phyloP scores from a whole-genome alignment of 2,329 filamentous ascomycete species.

The Drechslerella stenobrocha region DNA sequence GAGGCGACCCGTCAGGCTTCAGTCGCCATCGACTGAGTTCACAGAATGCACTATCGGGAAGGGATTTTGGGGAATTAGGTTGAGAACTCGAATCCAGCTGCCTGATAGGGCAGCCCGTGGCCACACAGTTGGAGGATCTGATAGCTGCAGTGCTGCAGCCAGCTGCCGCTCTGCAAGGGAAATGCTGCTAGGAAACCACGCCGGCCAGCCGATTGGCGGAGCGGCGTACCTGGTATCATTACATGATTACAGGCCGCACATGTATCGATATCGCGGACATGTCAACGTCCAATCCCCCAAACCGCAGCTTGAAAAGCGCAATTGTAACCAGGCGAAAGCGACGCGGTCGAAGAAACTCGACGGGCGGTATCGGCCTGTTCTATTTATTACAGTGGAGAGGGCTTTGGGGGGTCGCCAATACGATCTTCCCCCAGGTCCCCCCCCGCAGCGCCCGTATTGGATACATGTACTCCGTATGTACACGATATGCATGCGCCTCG shows the following conservation, averaged over 20 bases:
- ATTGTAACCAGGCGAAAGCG: neutral
- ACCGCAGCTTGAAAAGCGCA: neutral
- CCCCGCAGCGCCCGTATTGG: too few relatives aligned
- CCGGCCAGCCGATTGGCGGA: neutral
- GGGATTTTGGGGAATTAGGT: neutral
- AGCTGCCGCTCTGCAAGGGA: neutral
- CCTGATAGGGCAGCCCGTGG: constrained; percentile 1
- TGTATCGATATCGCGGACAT: too few relatives aligned
- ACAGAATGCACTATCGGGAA: neutral
- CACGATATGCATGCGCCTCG: neutral
- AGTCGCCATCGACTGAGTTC: too few relatives aligned
- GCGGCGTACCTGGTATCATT: neutral
- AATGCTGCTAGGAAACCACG: neutral
- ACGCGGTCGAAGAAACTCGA: too few relatives aligned
- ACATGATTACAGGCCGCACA: neutral
- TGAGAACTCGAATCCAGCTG: constrained; percentile 7
- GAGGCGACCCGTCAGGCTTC: too few relatives aligned
- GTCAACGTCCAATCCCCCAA: neutral
- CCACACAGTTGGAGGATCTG: neutral
- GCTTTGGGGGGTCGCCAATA: constrained; percentile 4
- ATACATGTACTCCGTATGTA: too few relatives aligned
- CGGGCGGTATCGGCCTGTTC: too few relatives aligned
- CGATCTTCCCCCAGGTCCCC: neutral
- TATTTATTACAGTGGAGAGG: neutral
- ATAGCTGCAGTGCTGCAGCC: neutral